Evolutionary conservation across 306 rosid genomes (phyloP), one percentile per base, ranked within the genome.

Genomic region (Dryas drummondii): DNA sequence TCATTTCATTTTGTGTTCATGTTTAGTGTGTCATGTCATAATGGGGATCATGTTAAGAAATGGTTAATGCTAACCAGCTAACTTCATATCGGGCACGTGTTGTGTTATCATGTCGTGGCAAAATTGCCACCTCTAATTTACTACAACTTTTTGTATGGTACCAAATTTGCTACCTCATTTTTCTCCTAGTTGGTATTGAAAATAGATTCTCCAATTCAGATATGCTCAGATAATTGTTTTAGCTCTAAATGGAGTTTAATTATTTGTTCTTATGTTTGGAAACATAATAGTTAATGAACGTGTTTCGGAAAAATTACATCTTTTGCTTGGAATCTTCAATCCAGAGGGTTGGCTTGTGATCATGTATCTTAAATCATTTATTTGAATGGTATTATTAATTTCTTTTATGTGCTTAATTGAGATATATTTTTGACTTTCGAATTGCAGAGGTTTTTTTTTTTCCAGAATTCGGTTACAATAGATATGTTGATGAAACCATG

Each of bases 271-370:
- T 16, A 40, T 82, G 77, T 61, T 55, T 71, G 73, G n/a, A 48
- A 41, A 44, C 42, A 9, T 50, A 57, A 61, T 86, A 90, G 97
- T 75, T 93, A 83, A 89, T 91, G 98, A 83, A 86, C 63, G 50
- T 89, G 79, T 93, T 93, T 68, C 86, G 77, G 76, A 93, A 89
- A 83, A 93, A 89, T 71, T 90, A 84, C 85, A 89, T 84, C 75
- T 93, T 85, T 84, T 93, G 78, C 84, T 93, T 57, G 72, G 88
- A 71, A 87, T 93, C 82, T 93, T 93, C 90, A 93, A 91, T 76
- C 97, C 98, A 50, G 87, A 93, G 63, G 98, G 97, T 73, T 93
- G 98, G 98, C 93, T 91, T 14, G 98, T 91, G 71, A 91, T 89
- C 77, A 93, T 93, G 96, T 93, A 91, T 93, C 98, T 96, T 90